These are phyloP conservation scores for Setomelanomma holmii DNA, from an alignment of 2,329 filamentous ascomycete species.

Conservation along the genomic window DNA sequence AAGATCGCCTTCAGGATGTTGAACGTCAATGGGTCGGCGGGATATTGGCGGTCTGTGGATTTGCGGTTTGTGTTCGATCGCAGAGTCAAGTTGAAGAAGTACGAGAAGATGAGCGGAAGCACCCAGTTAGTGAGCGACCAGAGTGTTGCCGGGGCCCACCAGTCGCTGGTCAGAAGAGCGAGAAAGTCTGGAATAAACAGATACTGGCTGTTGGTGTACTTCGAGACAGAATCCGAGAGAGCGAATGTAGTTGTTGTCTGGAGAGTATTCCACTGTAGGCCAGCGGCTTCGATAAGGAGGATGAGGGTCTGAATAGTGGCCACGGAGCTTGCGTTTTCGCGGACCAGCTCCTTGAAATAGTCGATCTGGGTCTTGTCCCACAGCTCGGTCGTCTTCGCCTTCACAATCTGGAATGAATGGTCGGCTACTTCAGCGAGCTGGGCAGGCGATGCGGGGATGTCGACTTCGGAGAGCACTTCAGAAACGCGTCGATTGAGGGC, in stretches of 20 bases:
- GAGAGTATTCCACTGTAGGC: conserved; percentile 74
- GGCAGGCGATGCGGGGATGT: conserved; percentile 78
- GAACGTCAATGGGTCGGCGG: conserved; percentile 86
- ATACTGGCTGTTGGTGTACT: conserved; percentile 65
- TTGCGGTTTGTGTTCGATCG: conserved; percentile 58
- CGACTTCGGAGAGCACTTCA: conserved; percentile 56
- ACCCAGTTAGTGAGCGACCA: conserved; percentile 78
- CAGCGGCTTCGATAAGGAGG: conserved; percentile 70
- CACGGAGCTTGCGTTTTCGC: conserved; percentile 75
- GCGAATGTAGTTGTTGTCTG: conserved; percentile 76
- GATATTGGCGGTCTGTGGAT: conserved; percentile 58
- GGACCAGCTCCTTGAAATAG: conserved; percentile 69
- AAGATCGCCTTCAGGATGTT: conserved; percentile 86
- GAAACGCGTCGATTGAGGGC: conserved; percentile 62
- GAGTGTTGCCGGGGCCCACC: conserved; percentile 82
- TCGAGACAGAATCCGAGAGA: conserved; percentile 66
- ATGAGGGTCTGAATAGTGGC: conserved; percentile 50
- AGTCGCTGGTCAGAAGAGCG: conserved; percentile 73
- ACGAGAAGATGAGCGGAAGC: conserved; percentile 75
- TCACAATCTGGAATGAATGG: conserved; percentile 72
- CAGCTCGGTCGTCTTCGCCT: conserved; percentile 68
- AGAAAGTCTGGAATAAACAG: conserved; percentile 83
- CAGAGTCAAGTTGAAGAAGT: conserved; percentile 87
- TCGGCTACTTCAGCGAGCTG: conserved; percentile 65
- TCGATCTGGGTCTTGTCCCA: conserved; percentile 72